phyloP scores from a whole-genome alignment of 148 eudicot genomes.

The Beta vulgaris region DNA sequence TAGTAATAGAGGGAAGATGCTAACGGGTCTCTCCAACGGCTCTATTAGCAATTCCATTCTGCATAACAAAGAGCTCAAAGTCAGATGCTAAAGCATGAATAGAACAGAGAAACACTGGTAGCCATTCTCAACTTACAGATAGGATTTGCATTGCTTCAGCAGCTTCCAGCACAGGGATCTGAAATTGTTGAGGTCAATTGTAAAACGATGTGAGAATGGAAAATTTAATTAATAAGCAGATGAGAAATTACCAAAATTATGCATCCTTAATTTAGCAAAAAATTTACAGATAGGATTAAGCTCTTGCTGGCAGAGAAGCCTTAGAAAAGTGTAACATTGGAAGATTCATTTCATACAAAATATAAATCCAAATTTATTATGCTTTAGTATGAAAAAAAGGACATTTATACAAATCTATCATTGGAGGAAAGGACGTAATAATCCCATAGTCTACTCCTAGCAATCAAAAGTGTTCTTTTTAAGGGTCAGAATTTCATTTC shows the following conservation, averaged over 20 bases:
- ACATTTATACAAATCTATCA: too few species aligned
- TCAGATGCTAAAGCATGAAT: conserved; percentile 18
- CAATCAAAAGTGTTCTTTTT: too few species aligned
- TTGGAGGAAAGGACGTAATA: too few species aligned
- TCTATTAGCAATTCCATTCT: conserved; percentile 82
- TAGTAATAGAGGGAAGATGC: conserved; percentile 29
- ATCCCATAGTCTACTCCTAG: too few species aligned
- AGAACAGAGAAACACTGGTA: conserved; percentile 7
- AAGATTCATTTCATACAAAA: too few species aligned
- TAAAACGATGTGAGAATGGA: conserved; percentile 15
- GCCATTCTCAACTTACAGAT: conserved; percentile 52
- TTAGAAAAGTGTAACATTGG: too few species aligned
- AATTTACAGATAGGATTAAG: too few species aligned
- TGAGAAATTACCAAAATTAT: conserved; percentile 1
- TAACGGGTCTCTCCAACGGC: conserved; percentile 96
- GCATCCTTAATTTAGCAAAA: neutral
- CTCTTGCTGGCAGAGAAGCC: too few species aligned
- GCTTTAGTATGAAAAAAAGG: too few species aligned
- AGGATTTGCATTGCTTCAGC: conserved; percentile 65
- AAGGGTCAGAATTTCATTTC: too few species aligned
- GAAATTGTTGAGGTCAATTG: conserved; percentile 23
- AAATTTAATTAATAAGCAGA: neutral
- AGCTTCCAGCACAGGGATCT: conserved; percentile 57
- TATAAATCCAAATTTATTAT: too few species aligned
- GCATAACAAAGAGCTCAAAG: conserved; percentile 29